Conservation (phyloP, 1,139 yeast genomes). For the Lodderomyces metapsilosis region DNA sequence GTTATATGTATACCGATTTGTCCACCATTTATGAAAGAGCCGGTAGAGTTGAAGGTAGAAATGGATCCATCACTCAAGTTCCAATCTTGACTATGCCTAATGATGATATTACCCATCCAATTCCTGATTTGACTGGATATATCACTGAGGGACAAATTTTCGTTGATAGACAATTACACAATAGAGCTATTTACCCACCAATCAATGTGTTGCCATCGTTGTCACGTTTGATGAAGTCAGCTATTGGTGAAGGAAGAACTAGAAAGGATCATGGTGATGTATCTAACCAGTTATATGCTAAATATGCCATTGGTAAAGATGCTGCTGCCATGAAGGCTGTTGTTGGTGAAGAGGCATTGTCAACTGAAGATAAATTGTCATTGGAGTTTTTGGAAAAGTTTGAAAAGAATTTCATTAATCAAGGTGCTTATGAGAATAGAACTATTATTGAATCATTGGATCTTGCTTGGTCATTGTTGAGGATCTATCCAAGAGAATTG, state of each 20-base stretch:
- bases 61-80: slow-evolving; percentile 98
- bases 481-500: slow-evolving; percentile 98
- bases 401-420: slow-evolving; percentile 91
- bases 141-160: slow-evolving; percentile 98
- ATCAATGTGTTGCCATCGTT: slow-evolving; percentile 96
- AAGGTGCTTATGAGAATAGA: slow-evolving; percentile 96
- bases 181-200: slow-evolving; percentile 98
- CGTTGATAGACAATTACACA: slow-evolving; percentile 92
- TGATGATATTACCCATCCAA: slow-evolving; percentile 99
- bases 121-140: slow-evolving; percentile 99
- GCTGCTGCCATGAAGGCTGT: slow-evolving; percentile 99
- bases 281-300: slow-evolving; percentile 96
- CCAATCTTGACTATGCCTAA: slow-evolving; percentile 99
- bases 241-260: slow-evolving; percentile 99
- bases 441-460: slow-evolving; percentile 92
- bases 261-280: slow-evolving; percentile 99
- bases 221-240: slow-evolving; percentile 97
- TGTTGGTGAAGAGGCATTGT: slow-evolving; percentile 98
- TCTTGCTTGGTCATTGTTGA: slow-evolving; percentile 95
- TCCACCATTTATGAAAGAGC: slow-evolving; percentile 99
- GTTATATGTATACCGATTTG: slow-evolving; percentile 99
- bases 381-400: slow-evolving; percentile 96
- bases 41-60: slow-evolving; percentile 99
- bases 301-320: slow-evolving; percentile 98
- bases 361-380: slow-evolving; percentile 95